A percentile compares a stretch with the other conserved stretches of the same genome.
phyloP scores from a whole-genome alignment of 805 yeast genomes.

The Hanseniaspora singularis region DNA sequence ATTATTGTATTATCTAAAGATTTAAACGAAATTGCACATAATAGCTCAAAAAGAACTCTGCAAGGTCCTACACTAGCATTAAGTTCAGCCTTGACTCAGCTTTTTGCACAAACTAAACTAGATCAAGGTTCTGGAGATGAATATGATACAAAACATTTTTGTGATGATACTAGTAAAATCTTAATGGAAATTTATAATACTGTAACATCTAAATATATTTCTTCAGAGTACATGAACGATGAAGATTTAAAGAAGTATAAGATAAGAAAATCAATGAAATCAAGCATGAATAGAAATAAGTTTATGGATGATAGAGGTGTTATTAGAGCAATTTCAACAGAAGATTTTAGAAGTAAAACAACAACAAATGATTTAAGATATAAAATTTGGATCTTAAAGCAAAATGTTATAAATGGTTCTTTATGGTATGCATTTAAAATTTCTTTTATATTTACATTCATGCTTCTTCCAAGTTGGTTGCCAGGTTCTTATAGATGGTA shows the following conservation, averaged over 20 bases:
- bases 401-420: constrained; percentile 29
- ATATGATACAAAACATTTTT: constrained; percentile 33
- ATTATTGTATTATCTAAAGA: constrained; percentile 24
- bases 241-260: neutral
- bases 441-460: constrained; percentile 29
- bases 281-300: constrained; percentile 11
- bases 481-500: constrained; percentile 34
- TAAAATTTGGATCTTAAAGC: constrained; percentile 31
- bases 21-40: constrained; percentile 16
- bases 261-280: neutral
- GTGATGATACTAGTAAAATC: constrained; percentile 36
- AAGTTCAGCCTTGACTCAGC: constrained; percentile 31
- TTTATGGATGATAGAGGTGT: constrained; percentile 15
- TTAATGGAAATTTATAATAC: constrained; percentile 35
- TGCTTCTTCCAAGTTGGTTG: constrained; percentile 37
- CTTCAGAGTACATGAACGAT: neutral
- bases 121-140: constrained; percentile 40
- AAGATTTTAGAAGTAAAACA: constrained; percentile 33
- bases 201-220: constrained; percentile 33
- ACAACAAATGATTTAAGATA: constrained; percentile 29
- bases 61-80: constrained; percentile 35
- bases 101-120: constrained; percentile 34
- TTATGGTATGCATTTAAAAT: constrained; percentile 36
- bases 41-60: constrained; percentile 26
- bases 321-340: constrained; percentile 33